These are phyloP conservation scores for Iodosphaeria phyllophila DNA, from an alignment of 2,329 filamentous ascomycete species.

Conservation along the genomic window DNA sequence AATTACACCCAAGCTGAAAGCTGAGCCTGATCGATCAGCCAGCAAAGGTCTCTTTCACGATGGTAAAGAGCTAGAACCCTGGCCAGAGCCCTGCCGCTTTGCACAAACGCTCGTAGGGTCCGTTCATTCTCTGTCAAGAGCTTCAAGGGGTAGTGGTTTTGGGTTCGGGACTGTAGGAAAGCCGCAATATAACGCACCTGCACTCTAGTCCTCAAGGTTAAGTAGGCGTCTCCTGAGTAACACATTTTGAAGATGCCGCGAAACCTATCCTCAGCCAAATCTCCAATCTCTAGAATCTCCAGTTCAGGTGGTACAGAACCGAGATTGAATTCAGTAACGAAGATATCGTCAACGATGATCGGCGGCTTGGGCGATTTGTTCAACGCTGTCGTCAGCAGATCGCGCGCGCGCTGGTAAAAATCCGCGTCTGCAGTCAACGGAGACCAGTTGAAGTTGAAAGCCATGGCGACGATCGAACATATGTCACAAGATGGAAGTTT, in stretches of 20 bases:
- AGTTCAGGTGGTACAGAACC: constrained; percentile 86
- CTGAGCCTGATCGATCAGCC: no score
- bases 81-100: no score
- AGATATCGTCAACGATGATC: constrained; percentile 98
- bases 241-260: constrained; percentile 99
- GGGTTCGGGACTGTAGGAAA: no score
- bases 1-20: no score
- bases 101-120: no score
- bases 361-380: constrained; percentile 97
- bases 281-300: constrained; percentile 94
- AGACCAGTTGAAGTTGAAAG: constrained; percentile 99
- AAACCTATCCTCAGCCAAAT: constrained; percentile 91
- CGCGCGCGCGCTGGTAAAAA: constrained; percentile 77
- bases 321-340: constrained; percentile 93
- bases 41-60: no score
- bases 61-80: no score
- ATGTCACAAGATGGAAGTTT: no score
- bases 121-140: no score
- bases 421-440: constrained; percentile 87
- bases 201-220: constrained; percentile 88
- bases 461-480: no score
- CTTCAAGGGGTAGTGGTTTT: no score
- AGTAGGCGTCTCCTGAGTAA: constrained; percentile 84
- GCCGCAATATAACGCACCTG: constrained; percentile 60
- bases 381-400: constrained; percentile 82